Evolutionary conservation across 2,329 filamentous ascomycete species (phyloP), one percentile per base, ranked within the genome.

Genomic region (Myriangium duriaei): DNA sequence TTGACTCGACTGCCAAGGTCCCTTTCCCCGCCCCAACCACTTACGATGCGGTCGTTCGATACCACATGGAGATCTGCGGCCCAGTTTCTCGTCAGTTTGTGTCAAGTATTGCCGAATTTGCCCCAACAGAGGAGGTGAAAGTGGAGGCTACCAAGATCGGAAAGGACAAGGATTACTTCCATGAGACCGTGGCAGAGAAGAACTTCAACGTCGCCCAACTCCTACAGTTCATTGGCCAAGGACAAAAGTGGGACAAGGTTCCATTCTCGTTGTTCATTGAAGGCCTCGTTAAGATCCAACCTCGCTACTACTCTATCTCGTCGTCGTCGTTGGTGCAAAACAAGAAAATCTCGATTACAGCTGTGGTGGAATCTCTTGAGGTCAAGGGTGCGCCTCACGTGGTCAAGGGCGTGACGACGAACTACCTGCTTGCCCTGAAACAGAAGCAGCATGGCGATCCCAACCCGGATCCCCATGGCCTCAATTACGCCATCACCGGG

Each of bases 261-360:
- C 92, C 91, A 11, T 96, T 98, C 65, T 94, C 91, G 6, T 78
- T 87, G 51, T 78, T 96, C 51, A 86, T 98, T 48, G 91, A 98
- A 68, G 82, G 85, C 47, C 63, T 98, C 44, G 83, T 79, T 63
- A 96, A 95, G 69, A 76, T 98, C 41, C 91, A 98, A 61, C 88
- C 91, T 28, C 84, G 91, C 34, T 98, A 96, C 71, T 98, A 98
- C 68, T 98, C 92, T 34, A 98, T 98, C 60, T 98, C 91, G 2
- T 98, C 92, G 1, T 96, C 91, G 1, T 95, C 91, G 5, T 61
- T 86, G 6, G 87, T 93, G 11, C 87, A 98, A 57, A 87, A 91
- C 57, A 79, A 93, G 63, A 88, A 86, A 66, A 86, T 98, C 48
- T 84, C 91, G 43, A 81, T 98, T 52, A 98, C 91, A 11, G 88